Evolutionary conservation across 805 yeast genomes (phyloP), one percentile per base, ranked within the genome.

Genomic region (Hanseniaspora thailandica): DNA sequence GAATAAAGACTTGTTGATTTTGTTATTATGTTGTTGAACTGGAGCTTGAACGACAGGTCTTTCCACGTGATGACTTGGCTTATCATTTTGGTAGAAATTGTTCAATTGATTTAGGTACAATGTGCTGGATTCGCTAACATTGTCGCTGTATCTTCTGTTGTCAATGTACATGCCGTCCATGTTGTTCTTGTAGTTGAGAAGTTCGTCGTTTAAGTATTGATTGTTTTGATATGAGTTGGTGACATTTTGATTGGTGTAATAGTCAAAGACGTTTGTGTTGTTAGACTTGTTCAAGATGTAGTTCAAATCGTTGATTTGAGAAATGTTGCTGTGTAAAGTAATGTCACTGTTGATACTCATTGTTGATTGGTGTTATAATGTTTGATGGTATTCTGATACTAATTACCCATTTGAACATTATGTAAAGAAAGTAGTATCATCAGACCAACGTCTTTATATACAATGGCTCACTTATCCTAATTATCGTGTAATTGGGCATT

Each of bases 1-100:
- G 76, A 86, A 88, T 38, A 88, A 73, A 58, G 78, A 83, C 31
- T 85, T 80, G 65, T 82, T 76, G 53, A 75, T 57, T 43, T 61
- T 63, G 43, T 55, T 31, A 3, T 26, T 36, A n/a, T n/a, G n/a
- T 45, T 36, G 34, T 12, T 22, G 2, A 9, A 9, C 31, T 30
- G 20, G 22, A 4, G 7, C 20, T 33, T 45, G 30, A 20, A 9
- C 7, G 5, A 22, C 41, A 38, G 17, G n/a, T 13, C 15, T 41
- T 17, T n/a, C 19, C 19, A 41, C 20, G 26, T 13, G 15, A 41
- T 15, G 33, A 3, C 10, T 41, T 4, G 45, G 5, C 15, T 25
- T 41, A 25, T 41, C 45, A n/a, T 13, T 22, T 4, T 12, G 20
- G 26, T 20, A 20, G 26, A n/a, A 38, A 13, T 19, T 38, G 41